Evolutionary conservation across 441 rosid species (phyloP).

Genomic region (Pelargonium fulgidum): DNA sequence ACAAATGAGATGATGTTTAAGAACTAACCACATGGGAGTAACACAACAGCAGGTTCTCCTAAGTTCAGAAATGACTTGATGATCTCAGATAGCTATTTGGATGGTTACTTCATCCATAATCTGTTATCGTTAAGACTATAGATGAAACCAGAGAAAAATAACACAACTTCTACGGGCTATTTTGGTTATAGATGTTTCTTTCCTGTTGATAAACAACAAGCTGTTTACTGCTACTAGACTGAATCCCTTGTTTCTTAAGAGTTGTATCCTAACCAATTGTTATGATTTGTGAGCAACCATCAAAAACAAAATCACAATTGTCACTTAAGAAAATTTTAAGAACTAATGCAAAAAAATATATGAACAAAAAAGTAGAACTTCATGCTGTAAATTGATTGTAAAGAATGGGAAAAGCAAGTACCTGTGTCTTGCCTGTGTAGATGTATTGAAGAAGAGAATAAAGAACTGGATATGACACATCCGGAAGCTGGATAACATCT

Average conservation of each 20-base stretch:
- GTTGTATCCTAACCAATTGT: background rate
- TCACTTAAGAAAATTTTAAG: background rate
- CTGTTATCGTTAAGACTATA: background rate
- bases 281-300: background rate
- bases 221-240: constrained; percentile 1
- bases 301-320: background rate
- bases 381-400: constrained; percentile 1
- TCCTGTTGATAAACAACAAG: background rate
- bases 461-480: constrained; percentile 49
- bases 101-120: too few species aligned
- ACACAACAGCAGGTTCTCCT: background rate
- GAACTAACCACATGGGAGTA: background rate
- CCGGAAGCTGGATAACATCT: constrained; percentile 45
- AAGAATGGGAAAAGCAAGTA: constrained; percentile 22
- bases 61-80: background rate
- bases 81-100: background rate
- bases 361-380: constrained; percentile 1
- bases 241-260: background rate
- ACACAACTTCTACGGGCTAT: background rate
- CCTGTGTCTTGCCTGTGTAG: constrained; percentile 75
- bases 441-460: constrained; percentile 82
- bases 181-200: background rate
- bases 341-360: constrained; percentile 8
- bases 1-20: background rate
- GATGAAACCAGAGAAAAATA: background rate